Evolutionary conservation across 2,329 filamentous ascomycete genomes (phyloP).

Genomic region (Waltergamsia citrina): DNA sequence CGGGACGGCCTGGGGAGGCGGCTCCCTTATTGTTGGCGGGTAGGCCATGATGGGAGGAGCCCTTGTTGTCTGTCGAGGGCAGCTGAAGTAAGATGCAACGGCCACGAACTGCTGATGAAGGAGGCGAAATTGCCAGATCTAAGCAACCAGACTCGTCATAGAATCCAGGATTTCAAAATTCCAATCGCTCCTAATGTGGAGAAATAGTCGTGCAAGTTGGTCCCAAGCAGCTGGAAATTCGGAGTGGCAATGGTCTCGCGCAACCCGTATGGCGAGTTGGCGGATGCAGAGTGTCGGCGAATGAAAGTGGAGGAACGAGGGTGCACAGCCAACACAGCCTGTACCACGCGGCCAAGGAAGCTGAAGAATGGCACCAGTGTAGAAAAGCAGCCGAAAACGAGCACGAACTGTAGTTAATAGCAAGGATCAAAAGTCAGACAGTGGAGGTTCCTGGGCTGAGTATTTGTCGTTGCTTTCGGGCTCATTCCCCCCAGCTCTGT

Average conservation of each 20-base stretch:
- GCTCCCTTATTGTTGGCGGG: slow-evolving; percentile 24
- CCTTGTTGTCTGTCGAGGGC: slow-evolving; percentile 2
- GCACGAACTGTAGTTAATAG: too few relatives aligned
- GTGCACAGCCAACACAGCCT: background rate
- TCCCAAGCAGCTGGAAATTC: slow-evolving; percentile 1
- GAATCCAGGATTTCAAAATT: background rate
- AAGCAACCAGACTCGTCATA: slow-evolving; percentile 15
- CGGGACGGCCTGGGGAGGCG: slow-evolving; percentile 19
- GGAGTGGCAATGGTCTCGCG: slow-evolving; percentile 16
- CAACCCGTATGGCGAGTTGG: slow-evolving; percentile 10
- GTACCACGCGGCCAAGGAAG: background rate
- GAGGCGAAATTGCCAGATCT: slow-evolving; percentile 11
- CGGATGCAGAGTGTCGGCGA: slow-evolving; percentile 1
- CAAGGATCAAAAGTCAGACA: too few relatives aligned
- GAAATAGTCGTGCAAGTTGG: background rate
- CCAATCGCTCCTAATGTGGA: slow-evolving; percentile 1
- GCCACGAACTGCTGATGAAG: slow-evolving; percentile 14
- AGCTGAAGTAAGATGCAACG: slow-evolving; percentile 13
- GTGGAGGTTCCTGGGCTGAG: too few relatives aligned
- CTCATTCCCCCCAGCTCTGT: too few relatives aligned
- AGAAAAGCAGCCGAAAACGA: background rate
- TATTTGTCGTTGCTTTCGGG: too few relatives aligned
- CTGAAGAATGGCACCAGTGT: background rate
- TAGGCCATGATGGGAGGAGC: slow-evolving; percentile 27
- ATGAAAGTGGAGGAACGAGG: slow-evolving; percentile 1